Base-by-base conservation (phyloP, 1,284 basidiomycete species). In the Malassezia globosa region DNA sequence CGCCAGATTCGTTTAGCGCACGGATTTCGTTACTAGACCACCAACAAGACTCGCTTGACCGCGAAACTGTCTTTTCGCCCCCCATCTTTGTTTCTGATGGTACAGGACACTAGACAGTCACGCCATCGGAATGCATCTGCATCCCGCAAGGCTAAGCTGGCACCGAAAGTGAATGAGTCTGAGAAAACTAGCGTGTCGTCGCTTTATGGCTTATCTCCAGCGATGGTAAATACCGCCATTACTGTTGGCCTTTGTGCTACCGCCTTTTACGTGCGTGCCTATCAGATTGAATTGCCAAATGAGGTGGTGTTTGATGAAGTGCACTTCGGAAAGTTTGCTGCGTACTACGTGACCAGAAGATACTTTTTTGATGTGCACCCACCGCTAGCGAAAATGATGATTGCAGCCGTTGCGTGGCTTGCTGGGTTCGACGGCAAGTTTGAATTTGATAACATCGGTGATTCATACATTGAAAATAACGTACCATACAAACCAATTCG, bases 361-460 rank as follows among this genome's bases (percentile, higher is more conserved):
- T 99, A 94, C 76, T 96, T 96, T 75, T 99, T 99, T 76, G 94
- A 99, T 72, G 94, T 99, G 4, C 94, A 99, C 67, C 92, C 92
- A 33, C 92, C 92, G 13, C 81, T 67, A 14, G 69, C 67, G 13
- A 63, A 69, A 37, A 54, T 69, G 29, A 58, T 70, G 39, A 69
- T 75, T 64, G 94, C 84, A 38, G 78, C 92, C 31, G 84, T 85
- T 22, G 94, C 88, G 55, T 96, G 87, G 85, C 83, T 94, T 54
- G 86, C 92, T 36, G 94, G 94, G 7, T 97, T 92, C 70, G 85
- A 95, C 63, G 94, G 92, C 24, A 76, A 82, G 46, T 99, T 95
- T 73, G 79, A 82, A 34, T 99, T 99, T 75, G 85, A 92, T 52
- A 84, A 82, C 67, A 97, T 99, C 56, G 92, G 90, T 14, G 90